These are phyloP conservation scores for Phtheirospermum japonicum DNA, from an alignment of 257 asterid species.

Conservation along the genomic window DNA sequence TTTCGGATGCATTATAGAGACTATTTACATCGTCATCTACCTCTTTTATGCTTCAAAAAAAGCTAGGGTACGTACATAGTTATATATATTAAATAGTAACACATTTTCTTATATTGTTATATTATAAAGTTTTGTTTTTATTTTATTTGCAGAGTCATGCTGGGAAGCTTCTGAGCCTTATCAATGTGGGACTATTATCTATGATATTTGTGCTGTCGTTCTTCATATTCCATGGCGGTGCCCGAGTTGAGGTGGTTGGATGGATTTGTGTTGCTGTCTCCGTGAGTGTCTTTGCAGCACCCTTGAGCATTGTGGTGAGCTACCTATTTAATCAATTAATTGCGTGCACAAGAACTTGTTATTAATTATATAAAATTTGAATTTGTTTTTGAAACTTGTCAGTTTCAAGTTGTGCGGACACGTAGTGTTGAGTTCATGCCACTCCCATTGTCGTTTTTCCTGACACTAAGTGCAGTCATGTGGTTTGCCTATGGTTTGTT, in stretches of 20 bases:
- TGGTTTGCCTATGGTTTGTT: conserved; percentile 80
- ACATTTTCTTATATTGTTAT: not conserved
- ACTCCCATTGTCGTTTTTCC: conserved; percentile 59
- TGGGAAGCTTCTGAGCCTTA: conserved; percentile 36
- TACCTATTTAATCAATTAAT: too few species aligned
- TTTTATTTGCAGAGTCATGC: conserved; percentile 33
- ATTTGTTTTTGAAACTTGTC: too few species aligned
- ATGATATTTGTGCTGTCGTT: conserved; percentile 38
- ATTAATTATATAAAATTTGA: too few species aligned
- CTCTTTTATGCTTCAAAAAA: conserved; percentile 45
- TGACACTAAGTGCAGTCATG: conserved; percentile 73
- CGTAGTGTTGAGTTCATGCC: conserved; percentile 90
- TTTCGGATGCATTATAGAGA: conserved; percentile 48
- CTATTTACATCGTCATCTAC: conserved; percentile 39
- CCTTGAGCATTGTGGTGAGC: conserved; percentile 55
- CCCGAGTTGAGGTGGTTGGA: conserved; percentile 44
- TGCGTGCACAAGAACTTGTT: too few species aligned
- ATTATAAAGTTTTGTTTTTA: not conserved
- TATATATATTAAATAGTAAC: not conserved
- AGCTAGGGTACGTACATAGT: conserved; percentile 35
- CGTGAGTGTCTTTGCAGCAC: conserved; percentile 56
- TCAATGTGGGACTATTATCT: conserved; percentile 41
- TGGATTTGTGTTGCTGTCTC: conserved; percentile 60
- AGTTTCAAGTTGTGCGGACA: conserved; percentile 75
- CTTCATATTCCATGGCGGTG: conserved; percentile 32